Evolutionary conservation across 108 stramenopile species (phyloP).

Genomic region (Skeletonema grethae): DNA sequence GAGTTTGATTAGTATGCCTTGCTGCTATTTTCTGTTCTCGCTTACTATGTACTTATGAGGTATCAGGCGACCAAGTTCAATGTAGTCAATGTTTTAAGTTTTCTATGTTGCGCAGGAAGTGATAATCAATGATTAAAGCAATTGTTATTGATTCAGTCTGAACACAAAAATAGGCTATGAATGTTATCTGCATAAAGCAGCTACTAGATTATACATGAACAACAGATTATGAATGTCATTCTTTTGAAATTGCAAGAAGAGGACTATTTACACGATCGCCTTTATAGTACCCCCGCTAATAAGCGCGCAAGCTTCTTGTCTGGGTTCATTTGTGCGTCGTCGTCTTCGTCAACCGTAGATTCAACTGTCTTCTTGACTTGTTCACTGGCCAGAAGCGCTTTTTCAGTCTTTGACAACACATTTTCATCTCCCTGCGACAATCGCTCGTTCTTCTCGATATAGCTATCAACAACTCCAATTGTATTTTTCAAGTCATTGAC

Average conservation of each 20-base stretch:
- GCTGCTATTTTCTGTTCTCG: no score
- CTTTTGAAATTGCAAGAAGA: background rate
- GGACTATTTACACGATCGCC: background rate
- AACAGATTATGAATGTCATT: background rate
- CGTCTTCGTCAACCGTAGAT: background rate
- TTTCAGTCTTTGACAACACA: slow-evolving; percentile 36
- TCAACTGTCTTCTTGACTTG: background rate
- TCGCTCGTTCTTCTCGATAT: slow-evolving; percentile 34
- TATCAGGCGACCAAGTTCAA: no score
- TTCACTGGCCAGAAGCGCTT: slow-evolving; percentile 24
- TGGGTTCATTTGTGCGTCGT: slow-evolving; percentile 16
- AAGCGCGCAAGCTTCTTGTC: slow-evolving; percentile 23
- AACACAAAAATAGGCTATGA: background rate
- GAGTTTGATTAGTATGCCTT: no score
- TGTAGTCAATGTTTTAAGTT: no score
- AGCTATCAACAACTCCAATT: slow-evolving; percentile 33
- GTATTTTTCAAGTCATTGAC: slow-evolving; percentile 33
- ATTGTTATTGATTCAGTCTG: no score
- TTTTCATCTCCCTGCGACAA: slow-evolving; percentile 39
- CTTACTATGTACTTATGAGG: no score
- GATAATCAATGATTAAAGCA: no score
- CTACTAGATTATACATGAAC: background rate
- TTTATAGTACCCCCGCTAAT: slow-evolving; percentile 19
- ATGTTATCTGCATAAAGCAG: background rate
- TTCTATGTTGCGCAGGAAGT: no score